phyloP scores from a whole-genome alignment of 108 stramenopile species.

The Cylindrotheca fusiformis region DNA sequence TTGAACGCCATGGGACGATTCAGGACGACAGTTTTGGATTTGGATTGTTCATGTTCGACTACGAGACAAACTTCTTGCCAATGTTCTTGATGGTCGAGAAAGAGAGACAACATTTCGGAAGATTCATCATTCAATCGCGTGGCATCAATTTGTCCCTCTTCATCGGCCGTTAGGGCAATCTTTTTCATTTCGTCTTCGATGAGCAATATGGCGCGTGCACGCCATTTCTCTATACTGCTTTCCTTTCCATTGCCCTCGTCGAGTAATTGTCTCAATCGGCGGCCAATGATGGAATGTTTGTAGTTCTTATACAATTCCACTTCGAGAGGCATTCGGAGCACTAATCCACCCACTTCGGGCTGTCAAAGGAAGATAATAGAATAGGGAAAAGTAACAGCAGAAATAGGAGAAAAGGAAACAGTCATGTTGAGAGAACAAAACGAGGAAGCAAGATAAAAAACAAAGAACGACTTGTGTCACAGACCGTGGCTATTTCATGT shows the following conservation, averaged over 20 bases:
- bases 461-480: too few species aligned
- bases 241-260: slow-evolving; percentile 23
- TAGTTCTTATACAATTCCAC: slow-evolving; percentile 64
- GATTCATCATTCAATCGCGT: slow-evolving; percentile 29
- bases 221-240: slow-evolving; percentile 44
- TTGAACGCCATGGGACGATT: slow-evolving; percentile 84
- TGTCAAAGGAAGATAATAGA: slow-evolving; percentile 5
- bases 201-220: slow-evolving; percentile 43
- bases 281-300: slow-evolving; percentile 45
- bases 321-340: slow-evolving; percentile 80
- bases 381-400: neutral
- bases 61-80: slow-evolving; percentile 86
- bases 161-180: slow-evolving; percentile 42
- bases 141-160: slow-evolving; percentile 62
- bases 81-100: slow-evolving; percentile 68
- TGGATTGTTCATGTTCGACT: slow-evolving; percentile 36
- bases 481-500: slow-evolving; percentile 58
- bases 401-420: slow-evolving; percentile 3
- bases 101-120: slow-evolving; percentile 57
- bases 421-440: too few species aligned
- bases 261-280: slow-evolving; percentile 37
- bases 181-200: slow-evolving; percentile 50
- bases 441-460: neutral
- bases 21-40: slow-evolving; percentile 52
- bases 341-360: slow-evolving; percentile 81